phyloP scores from a whole-genome alignment of 2,329 filamentous ascomycete species.

The Cryphonectria nitschkei region DNA sequence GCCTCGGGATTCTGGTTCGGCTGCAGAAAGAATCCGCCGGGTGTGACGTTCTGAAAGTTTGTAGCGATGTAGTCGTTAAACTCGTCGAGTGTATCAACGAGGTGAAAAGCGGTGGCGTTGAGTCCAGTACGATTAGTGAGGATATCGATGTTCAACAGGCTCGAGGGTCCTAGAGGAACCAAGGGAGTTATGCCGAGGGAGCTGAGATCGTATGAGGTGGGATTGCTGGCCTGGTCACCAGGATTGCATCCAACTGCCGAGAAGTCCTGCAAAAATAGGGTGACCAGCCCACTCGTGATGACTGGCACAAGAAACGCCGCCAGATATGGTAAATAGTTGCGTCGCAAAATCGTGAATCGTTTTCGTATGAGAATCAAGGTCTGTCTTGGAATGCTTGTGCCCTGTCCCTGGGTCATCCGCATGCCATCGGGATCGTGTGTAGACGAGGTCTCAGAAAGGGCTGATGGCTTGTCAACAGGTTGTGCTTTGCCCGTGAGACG shows the following conservation, averaged over 20 bases:
- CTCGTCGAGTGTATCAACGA: conserved; percentile 66
- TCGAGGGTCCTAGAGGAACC: conserved; percentile 49
- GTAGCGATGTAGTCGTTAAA: conserved; percentile 69
- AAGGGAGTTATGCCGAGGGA: conserved; percentile 39
- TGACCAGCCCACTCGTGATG: conserved; percentile 76
- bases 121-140: conserved; percentile 23
- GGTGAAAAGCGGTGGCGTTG: conserved; percentile 21
- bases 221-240: conserved; percentile 40
- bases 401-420: conserved; percentile 24
- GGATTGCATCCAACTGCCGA: conserved; percentile 59
- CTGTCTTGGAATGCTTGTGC: conserved; percentile 51
- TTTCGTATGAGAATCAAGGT: conserved; percentile 77
- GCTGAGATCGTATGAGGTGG: conserved; percentile 9
- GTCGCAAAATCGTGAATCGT: conserved; percentile 73
- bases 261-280: conserved; percentile 67
- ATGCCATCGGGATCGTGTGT: conserved; percentile 12
- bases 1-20: conserved; percentile 22
- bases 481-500: conserved; percentile 24
- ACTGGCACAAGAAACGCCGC: conserved; percentile 79
- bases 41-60: conserved; percentile 70
- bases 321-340: conserved; percentile 77
- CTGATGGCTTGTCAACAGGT: conserved; percentile 10
- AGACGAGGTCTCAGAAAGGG: conserved; percentile 21
- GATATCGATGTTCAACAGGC: conserved; percentile 23
- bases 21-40: conserved; percentile 76